phyloP scores from a whole-genome alignment of 2,329 filamentous ascomycete species.

The Pestalotiopsis sp. region DNA sequence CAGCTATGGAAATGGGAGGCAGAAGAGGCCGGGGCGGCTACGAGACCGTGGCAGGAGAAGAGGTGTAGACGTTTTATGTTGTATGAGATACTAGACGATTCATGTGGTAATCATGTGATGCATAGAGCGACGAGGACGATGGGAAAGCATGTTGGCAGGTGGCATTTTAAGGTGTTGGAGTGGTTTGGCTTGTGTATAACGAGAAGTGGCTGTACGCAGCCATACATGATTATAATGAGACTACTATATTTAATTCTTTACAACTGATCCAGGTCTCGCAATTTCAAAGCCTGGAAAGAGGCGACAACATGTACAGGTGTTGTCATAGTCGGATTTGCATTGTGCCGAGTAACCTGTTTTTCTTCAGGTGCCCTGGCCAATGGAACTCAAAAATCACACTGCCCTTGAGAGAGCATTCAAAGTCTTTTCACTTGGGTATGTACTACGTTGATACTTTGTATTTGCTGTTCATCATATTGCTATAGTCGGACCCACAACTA shows the following conservation, averaged over 20 bases:
- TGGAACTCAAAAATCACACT: too few relatives aligned
- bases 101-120: background rate
- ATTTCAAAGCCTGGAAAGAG: background rate
- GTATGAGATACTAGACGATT: background rate
- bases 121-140: background rate
- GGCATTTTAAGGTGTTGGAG: background rate
- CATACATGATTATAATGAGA: conserved; percentile 5
- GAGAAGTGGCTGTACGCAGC: background rate
- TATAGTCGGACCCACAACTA: background rate
- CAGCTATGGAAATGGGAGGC: conserved; percentile 59
- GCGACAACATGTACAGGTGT: background rate
- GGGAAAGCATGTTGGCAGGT: background rate
- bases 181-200: conserved; percentile 5
- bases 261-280: background rate
- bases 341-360: too few relatives aligned
- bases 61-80: conserved; percentile 25
- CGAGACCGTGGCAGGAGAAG: conserved; percentile 62
- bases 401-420: too few relatives aligned
- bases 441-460: too few relatives aligned
- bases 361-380: too few relatives aligned
- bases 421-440: too few relatives aligned
- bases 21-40: conserved; percentile 59
- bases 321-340: background rate
- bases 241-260: background rate
- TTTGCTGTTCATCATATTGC: background rate